Base-by-base conservation (phyloP, 352 stramenopile genomes). In the Globisporangium viniferum region DNA sequence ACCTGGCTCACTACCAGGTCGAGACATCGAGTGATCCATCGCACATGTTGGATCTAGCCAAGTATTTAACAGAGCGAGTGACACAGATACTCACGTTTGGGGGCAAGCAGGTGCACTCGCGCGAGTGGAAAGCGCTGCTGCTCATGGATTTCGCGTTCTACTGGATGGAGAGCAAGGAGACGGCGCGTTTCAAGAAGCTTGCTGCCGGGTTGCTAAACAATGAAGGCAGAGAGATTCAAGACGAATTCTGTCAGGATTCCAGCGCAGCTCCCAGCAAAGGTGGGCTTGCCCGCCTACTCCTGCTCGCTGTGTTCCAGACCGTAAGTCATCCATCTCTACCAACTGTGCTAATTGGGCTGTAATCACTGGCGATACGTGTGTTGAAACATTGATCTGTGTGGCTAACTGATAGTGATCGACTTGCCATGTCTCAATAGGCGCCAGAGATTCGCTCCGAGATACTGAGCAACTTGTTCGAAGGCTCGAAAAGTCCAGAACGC, bases 121-220 rank as follows among this genome's bases (percentile, higher is more conserved):
- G 78, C 0, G 75, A 90, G 65, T 95, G 85, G 85, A 95, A 95
- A 71, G 85, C 84, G 4, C 62, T 89, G 41, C 59, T 95, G 35
- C 71, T 95, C 57, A 85, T 93, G 71, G 84, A 95, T 65, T 74
- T 92, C 31, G 74, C 81, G 39, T 75, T 83, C n/a, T 82, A 74
- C 44, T 95, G 85, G 85, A 75, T 85, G 53, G 72, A 87, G 29
- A 69, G 39, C 48, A 56, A 49, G 10, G 27, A 20, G 10, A 62
- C n/a, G 9, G 49, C 1, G 22, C 5, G 31, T 58, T 15, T 35
- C 59, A 57, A 55, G 18, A 66, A 62, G 33, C 14, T n/a, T 27
- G 58, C 14, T 59, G 48, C 7, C 20, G 6, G 15, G 20, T 53
- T 59, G 67, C 27, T 62, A 48, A 49, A 24, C 22, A 27, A 64